A percentile compares a stretch with the other conserved stretches of the same genome.
Evolutionary conservation across 495 filamentous ascomycete species (phyloP).

Genomic region (Aspergillus cavernicola): DNA sequence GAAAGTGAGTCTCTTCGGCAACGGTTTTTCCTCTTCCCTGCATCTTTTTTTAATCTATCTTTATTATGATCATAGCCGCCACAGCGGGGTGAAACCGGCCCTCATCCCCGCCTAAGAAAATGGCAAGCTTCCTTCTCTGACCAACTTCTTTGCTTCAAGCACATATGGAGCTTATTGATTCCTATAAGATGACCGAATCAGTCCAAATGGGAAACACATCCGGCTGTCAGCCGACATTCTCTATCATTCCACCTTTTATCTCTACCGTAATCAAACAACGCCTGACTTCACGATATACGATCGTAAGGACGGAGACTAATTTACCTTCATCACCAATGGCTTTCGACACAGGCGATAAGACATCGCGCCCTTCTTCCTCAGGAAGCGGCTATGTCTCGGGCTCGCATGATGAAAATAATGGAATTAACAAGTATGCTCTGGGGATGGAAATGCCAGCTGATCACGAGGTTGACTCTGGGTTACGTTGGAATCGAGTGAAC

Average conservation of each 20-base stretch:
- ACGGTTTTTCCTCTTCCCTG: neutral
- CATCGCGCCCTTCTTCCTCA: neutral
- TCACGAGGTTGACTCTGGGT: constrained; percentile 35
- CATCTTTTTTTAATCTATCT: neutral
- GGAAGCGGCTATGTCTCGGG: neutral
- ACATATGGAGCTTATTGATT: too few species aligned
- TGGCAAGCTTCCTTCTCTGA: constrained; percentile 1
- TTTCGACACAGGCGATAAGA: neutral
- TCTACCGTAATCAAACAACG: constrained; percentile 33
- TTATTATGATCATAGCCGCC: neutral
- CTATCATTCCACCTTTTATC: constrained; percentile 25
- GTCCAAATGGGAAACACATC: constrained; percentile 9
- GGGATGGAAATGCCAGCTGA: constrained; percentile 11
- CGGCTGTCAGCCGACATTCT: constrained; percentile 9
- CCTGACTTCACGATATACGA: constrained; percentile 18
- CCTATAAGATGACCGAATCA: constrained; percentile 12
- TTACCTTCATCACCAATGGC: neutral
- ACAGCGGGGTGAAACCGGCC: constrained; percentile 7
- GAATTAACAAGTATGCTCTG: constrained; percentile 1
- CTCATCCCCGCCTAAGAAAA: neutral
- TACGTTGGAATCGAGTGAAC: constrained; percentile 40
- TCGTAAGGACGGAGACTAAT: neutral
- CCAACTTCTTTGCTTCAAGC: too few species aligned
- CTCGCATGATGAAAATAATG: constrained; percentile 4
- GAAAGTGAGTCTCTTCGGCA: too few species aligned